Percentiles rank a stretch among this genome's conserved stretches.
These are phyloP conservation scores for Huntiella decipiens DNA, from an alignment of 2,329 filamentous ascomycete genomes.

Conservation along the genomic window DNA sequence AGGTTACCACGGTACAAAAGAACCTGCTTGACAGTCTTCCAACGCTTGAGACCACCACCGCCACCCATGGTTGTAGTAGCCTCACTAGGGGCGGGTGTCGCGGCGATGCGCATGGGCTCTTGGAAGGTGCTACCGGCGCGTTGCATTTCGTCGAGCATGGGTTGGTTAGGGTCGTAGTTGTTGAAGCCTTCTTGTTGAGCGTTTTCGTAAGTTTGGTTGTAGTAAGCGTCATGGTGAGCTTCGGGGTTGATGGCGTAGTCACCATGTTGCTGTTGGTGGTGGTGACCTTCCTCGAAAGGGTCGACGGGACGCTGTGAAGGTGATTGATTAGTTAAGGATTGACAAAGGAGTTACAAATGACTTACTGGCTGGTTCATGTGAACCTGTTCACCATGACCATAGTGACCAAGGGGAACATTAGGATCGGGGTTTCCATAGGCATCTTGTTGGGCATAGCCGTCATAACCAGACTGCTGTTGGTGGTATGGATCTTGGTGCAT, in stretches of 20 bases:
- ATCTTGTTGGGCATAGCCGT: neutral
- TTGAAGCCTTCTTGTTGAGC: slow-evolving; percentile 30
- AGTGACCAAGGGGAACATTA: slow-evolving; percentile 10
- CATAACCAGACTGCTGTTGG: slow-evolving; percentile 26
- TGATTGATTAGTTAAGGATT: too few species aligned
- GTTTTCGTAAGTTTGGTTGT: slow-evolving; percentile 56
- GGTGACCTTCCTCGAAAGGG: slow-evolving; percentile 26
- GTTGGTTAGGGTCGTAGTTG: slow-evolving; percentile 48
- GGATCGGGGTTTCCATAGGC: slow-evolving; percentile 1
- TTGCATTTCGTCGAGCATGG: slow-evolving; percentile 52
- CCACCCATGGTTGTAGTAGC: slow-evolving; percentile 5
- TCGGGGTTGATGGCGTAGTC: slow-evolving; percentile 68
- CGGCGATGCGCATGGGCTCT: slow-evolving; percentile 29
- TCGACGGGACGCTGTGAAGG: slow-evolving; percentile 30
- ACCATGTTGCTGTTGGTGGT: slow-evolving; percentile 29
- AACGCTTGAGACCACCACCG: slow-evolving; percentile 47
- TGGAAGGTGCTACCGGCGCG: slow-evolving; percentile 28
- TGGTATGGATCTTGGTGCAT: slow-evolving; percentile 11
- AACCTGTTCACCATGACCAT: slow-evolving; percentile 49
- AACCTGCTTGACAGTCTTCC: slow-evolving; percentile 99
- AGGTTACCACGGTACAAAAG: slow-evolving; percentile 90
- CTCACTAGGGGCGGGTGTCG: slow-evolving; percentile 9
- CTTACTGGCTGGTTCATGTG: slow-evolving; percentile 70
- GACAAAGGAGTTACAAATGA: slow-evolving; percentile 13
- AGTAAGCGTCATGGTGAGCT: slow-evolving; percentile 74